Percentiles rank a stretch among this genome's conserved stretches.
Evolutionary conservation across 495 filamentous ascomycete genomes (phyloP).

Genomic region (Rostrohypoxylon terebratum): DNA sequence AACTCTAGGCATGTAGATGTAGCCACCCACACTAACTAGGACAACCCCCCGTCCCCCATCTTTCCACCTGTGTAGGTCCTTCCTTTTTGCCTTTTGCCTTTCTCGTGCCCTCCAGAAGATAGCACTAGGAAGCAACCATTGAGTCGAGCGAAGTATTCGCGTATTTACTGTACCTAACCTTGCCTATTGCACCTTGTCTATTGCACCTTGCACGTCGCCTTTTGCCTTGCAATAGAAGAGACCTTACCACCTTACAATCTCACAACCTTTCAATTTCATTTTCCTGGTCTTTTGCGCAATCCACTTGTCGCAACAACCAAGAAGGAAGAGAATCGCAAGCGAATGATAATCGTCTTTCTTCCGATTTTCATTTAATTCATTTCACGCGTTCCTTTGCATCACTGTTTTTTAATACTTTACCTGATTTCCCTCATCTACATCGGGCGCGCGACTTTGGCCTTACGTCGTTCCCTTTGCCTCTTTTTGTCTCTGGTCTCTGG

Average conservation of each 20-base stretch:
- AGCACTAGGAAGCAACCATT: too few species aligned
- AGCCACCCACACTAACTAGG: constrained; percentile 33
- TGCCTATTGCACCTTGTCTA: constrained; percentile 14
- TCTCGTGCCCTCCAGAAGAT: neutral
- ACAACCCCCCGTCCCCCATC: constrained; percentile 14
- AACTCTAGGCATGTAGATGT: constrained; percentile 38
- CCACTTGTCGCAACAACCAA: constrained; percentile 38
- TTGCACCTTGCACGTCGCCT: constrained; percentile 10
- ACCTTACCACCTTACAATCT: constrained; percentile 23
- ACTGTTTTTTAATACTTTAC: constrained; percentile 46
- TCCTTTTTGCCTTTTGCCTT: constrained; percentile 9
- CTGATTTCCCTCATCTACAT: constrained; percentile 21
- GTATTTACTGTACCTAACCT: neutral
- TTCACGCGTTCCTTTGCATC: constrained; percentile 43
- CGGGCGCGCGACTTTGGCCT: constrained; percentile 45
- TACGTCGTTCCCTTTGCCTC: constrained; percentile 36
- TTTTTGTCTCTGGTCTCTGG: constrained; percentile 47
- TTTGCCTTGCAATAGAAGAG: constrained; percentile 4
- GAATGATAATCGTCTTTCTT: constrained; percentile 39
- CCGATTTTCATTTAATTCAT: constrained; percentile 38
- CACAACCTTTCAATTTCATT: constrained; percentile 32
- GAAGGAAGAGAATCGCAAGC: constrained; percentile 28
- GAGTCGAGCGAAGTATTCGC: neutral
- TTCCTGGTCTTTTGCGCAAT: constrained; percentile 26
- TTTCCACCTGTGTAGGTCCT: constrained; percentile 20